These are phyloP conservation scores for Termitomyces sp. DNA, from an alignment of 768 basidiomycete species.

Conservation along the genomic window DNA sequence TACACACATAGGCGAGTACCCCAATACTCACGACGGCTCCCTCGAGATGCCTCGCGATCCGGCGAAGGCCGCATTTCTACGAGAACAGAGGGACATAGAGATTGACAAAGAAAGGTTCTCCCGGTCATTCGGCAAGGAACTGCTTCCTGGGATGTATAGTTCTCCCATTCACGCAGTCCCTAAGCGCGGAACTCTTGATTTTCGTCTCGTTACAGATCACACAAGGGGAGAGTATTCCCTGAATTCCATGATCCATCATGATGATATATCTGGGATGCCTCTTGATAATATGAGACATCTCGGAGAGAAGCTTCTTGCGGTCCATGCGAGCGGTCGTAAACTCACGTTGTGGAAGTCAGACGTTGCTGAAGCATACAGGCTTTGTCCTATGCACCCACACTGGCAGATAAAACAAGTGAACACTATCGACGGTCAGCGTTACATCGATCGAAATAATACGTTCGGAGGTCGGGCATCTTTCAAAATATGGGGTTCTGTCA, in stretches of 20 bases:
- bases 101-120: neutral
- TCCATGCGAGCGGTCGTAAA: neutral
- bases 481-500: conserved; percentile 4
- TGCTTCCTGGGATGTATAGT: conserved; percentile 1
- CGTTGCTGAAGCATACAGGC: neutral
- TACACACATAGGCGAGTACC: neutral
- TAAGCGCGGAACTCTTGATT: neutral
- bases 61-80: neutral
- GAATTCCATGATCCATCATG: conserved; percentile 4
- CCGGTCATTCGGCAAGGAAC: neutral
- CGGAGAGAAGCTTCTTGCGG: neutral
- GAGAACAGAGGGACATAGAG: conserved; percentile 4
- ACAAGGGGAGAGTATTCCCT: neutral
- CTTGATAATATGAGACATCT: conserved; percentile 3
- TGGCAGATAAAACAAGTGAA: conserved; percentile 6
- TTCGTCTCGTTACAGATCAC: conserved; percentile 1
- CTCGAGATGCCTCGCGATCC: neutral
- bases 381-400: neutral
- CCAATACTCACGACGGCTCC: neutral
- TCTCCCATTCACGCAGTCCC: neutral
- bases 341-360: conserved; percentile 1
- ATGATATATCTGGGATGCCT: neutral
- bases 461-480: conserved; percentile 1
- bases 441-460: neutral
- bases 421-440: neutral